These are phyloP conservation scores for Scheffersomyces segobiensis DNA, from an alignment of 1,139 yeast genomes.

Conservation along the genomic window DNA sequence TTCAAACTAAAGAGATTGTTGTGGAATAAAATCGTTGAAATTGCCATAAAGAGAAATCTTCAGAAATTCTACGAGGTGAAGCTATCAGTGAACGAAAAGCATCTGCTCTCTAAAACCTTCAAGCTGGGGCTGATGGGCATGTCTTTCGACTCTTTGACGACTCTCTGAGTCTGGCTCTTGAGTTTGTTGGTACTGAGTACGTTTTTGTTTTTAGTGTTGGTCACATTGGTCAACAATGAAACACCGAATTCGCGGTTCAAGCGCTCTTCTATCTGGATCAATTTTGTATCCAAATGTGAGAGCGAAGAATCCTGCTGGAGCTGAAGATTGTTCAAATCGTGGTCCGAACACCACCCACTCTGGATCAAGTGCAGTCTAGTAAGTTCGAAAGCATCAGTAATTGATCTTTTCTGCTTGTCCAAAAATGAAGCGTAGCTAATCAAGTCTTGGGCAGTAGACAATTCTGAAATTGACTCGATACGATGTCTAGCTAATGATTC, in stretches of 20 bases:
- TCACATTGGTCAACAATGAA: slow-evolving; percentile 17
- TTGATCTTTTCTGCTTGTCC: slow-evolving; percentile 30
- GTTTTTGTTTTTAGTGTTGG: slow-evolving; percentile 1
- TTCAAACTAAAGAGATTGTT: not conserved
- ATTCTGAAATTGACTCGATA: slow-evolving; percentile 24
- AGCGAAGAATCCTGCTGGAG: slow-evolving; percentile 35
- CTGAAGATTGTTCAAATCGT: slow-evolving; percentile 44
- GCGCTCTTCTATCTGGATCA: slow-evolving; percentile 31
- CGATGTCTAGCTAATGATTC: slow-evolving; percentile 3
- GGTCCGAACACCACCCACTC: slow-evolving; percentile 49
- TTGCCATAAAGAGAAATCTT: not conserved
- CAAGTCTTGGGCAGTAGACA: slow-evolving; percentile 31
- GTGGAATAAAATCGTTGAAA: not conserved
- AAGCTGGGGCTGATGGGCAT: slow-evolving; percentile 24
- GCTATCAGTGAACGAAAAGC: slow-evolving; percentile 23
- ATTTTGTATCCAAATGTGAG: slow-evolving; percentile 34
- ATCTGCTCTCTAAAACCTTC: slow-evolving; percentile 26
- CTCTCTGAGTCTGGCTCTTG: slow-evolving; percentile 2
- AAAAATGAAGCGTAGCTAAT: slow-evolving; percentile 33
- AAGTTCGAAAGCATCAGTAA: slow-evolving; percentile 35
- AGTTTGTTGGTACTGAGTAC: not conserved
- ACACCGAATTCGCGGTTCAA: slow-evolving; percentile 27
- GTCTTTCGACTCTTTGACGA: slow-evolving; percentile 8
- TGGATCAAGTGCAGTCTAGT: slow-evolving; percentile 36
- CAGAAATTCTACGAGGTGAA: slow-evolving; percentile 1